Percentiles rank a stretch among this genome's conserved stretches.
Evolutionary conservation across 495 filamentous ascomycete species (phyloP).

Genomic region (Podospora pseudopauciseta): DNA sequence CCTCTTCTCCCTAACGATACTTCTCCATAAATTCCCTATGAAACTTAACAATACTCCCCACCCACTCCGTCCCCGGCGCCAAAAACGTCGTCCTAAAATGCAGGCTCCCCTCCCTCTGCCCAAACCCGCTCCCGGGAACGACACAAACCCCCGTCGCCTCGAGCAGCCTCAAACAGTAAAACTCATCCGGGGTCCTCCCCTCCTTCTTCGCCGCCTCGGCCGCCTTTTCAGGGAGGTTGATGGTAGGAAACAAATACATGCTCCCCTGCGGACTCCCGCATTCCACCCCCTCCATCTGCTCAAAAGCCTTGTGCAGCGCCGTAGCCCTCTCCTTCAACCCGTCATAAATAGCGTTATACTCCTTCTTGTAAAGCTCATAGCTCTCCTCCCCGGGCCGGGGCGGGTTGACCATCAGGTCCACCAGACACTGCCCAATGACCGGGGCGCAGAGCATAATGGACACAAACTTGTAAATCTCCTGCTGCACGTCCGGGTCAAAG

Average conservation of each 20-base stretch:
- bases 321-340: conserved; percentile 72
- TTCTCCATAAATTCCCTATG: conserved; percentile 89
- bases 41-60: conserved; percentile 81
- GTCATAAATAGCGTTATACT: conserved; percentile 75
- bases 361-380: conserved; percentile 73
- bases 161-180: conserved; percentile 84
- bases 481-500: conserved; percentile 80
- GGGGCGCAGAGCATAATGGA: conserved; percentile 93
- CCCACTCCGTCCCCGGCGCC: conserved; percentile 93
- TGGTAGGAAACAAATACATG: conserved; percentile 98
- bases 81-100: conserved; percentile 98
- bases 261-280: conserved; percentile 83
- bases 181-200: conserved; percentile 78
- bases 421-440: conserved; percentile 90
- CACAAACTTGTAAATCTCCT: conserved; percentile 97
- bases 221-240: conserved; percentile 71
- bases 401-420: conserved; percentile 96
- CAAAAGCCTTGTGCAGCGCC: conserved; percentile 84
- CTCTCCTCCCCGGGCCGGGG: conserved; percentile 76
- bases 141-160: conserved; percentile 96
- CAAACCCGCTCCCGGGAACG: conserved; percentile 88
- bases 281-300: conserved; percentile 90
- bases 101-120: conserved; percentile 83
- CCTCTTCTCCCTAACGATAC: conserved; percentile 46
- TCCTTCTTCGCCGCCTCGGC: conserved; percentile 68